These are phyloP conservation scores for Isabelozyma gotoi DNA, from an alignment of 805 yeast genomes.

Conservation along the genomic window DNA sequence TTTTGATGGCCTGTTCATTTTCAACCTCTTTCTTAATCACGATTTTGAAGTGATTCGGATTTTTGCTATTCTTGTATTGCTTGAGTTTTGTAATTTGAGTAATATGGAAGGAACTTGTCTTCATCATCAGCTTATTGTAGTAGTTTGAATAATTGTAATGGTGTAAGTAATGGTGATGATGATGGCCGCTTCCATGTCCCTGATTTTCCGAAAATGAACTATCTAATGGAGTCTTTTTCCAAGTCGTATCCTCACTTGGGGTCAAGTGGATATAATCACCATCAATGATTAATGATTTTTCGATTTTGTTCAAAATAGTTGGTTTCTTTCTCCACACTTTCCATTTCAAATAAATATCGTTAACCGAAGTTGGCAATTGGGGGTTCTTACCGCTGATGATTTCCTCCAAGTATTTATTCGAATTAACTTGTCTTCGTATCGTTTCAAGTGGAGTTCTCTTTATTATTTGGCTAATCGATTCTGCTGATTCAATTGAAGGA, in stretches of 20 bases:
- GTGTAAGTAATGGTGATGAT: slow-evolving; percentile 37
- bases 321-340: slow-evolving; percentile 88
- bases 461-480: slow-evolving; percentile 4
- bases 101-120: slow-evolving; percentile 84
- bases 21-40: slow-evolving; percentile 49
- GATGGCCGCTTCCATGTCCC: slow-evolving; percentile 9
- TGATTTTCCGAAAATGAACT: slow-evolving; percentile 25
- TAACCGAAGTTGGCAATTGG: slow-evolving; percentile 33
- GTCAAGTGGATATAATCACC: slow-evolving; percentile 91
- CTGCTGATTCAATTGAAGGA: slow-evolving; percentile 3
- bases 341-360: slow-evolving; percentile 75
- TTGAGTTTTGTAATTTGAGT: slow-evolving; percentile 74
- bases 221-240: slow-evolving; percentile 29
- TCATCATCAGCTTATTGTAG: slow-evolving; percentile 67
- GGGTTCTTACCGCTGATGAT: slow-evolving; percentile 26
- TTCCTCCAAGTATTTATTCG: slow-evolving; percentile 28
- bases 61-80: slow-evolving; percentile 61
- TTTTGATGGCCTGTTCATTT: slow-evolving; percentile 56
- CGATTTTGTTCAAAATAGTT: slow-evolving; percentile 75
- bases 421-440: slow-evolving; percentile 4
- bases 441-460: slow-evolving; percentile 2
- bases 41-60: slow-evolving; percentile 78
- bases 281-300: slow-evolving; percentile 81
- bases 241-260: slow-evolving; percentile 75
- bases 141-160: slow-evolving; percentile 40